Evolutionary conservation across 495 filamentous ascomycete species (phyloP).

Genomic region (Trichocladium antarcticum): DNA sequence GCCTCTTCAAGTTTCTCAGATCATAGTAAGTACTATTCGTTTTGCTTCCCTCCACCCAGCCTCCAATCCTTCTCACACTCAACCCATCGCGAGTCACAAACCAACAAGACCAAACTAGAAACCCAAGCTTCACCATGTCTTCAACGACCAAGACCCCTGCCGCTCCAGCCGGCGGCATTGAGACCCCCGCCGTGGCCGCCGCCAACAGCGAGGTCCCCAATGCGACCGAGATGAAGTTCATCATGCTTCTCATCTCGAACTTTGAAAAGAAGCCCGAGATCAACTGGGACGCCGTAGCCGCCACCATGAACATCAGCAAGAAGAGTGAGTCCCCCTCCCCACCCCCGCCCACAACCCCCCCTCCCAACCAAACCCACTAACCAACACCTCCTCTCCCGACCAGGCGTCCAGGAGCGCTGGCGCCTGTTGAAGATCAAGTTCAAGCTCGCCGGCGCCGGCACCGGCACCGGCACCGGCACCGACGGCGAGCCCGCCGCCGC

Average conservation of each 20-base stretch:
- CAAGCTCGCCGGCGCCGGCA: background rate
- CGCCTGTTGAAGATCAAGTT: constrained; percentile 6
- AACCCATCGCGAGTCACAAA: too few species aligned
- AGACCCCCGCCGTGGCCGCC: background rate
- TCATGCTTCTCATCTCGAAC: background rate
- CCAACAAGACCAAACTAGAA: too few species aligned
- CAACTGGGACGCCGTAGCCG: constrained; percentile 1
- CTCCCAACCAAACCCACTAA: background rate
- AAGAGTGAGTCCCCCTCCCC: constrained; percentile 3
- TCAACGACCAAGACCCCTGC: background rate
- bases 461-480: too few species aligned
- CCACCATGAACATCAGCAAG: background rate
- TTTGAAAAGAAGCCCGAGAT: constrained; percentile 5
- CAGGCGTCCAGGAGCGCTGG: constrained; percentile 8
- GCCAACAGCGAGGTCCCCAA: background rate
- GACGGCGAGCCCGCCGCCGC: background rate
- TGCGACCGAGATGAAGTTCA: background rate
- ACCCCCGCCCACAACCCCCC: background rate
- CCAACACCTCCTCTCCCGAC: background rate
- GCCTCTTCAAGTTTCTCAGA: too few species aligned
- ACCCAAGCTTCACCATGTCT: too few species aligned
- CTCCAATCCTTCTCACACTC: too few species aligned
- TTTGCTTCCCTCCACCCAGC: too few species aligned
- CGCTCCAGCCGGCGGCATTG: background rate
- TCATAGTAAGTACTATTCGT: too few species aligned